Evolutionary conservation across 2,329 filamentous ascomycete genomes (phyloP).

Genomic region (Catunica adiposa): DNA sequence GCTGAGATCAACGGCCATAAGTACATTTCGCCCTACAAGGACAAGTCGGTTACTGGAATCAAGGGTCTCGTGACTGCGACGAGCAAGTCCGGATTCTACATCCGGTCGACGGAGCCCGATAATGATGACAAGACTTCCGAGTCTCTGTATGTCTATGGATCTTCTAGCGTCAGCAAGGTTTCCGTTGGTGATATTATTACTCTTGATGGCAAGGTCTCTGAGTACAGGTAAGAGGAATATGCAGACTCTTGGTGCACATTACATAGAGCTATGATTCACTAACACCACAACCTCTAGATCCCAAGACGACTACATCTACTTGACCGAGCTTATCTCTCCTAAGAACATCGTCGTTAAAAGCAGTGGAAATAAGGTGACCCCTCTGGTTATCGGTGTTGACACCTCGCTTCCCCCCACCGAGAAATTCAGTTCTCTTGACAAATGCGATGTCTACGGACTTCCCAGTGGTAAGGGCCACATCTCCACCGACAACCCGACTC

Average conservation of each 20-base stretch:
- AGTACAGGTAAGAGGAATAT: conserved; percentile 30
- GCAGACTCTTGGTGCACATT: conserved; percentile 16
- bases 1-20: conserved; percentile 48
- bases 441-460: conserved; percentile 46
- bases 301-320: conserved; percentile 38
- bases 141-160: conserved; percentile 48
- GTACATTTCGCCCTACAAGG: conserved; percentile 44
- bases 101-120: conserved; percentile 43
- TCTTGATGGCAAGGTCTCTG: conserved; percentile 41
- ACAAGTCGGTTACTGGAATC: conserved; percentile 39
- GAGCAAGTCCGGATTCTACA: conserved; percentile 43
- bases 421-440: conserved; percentile 44
- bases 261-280: not conserved
- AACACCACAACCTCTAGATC: conserved; percentile 24
- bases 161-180: conserved; percentile 32
- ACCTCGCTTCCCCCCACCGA: conserved; percentile 41
- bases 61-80: conserved; percentile 50
- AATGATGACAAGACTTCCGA: conserved; percentile 42
- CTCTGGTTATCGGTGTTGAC: conserved; percentile 44
- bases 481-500: conserved; percentile 40
- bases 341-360: conserved; percentile 36
- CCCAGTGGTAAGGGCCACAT: conserved; percentile 45
- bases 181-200: conserved; percentile 46
- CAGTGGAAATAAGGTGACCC: conserved; percentile 34
- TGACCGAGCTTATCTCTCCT: conserved; percentile 46